Conservation (phyloP, 768 basidiomycete species). For the Naematelia encephala region DNA sequence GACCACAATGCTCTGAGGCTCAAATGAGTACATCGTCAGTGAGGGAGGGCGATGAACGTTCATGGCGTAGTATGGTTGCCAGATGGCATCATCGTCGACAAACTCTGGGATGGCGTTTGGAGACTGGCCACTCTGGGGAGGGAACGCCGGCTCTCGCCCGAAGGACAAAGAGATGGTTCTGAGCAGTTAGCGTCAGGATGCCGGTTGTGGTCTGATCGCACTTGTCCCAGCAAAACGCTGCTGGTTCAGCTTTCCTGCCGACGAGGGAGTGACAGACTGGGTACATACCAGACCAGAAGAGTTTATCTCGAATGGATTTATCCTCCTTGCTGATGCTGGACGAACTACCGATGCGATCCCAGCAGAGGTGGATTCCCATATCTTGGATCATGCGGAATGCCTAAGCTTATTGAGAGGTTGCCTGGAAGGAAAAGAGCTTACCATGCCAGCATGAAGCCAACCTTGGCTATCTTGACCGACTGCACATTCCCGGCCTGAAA, state of each 20-base stretch:
- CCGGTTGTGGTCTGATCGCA: background rate
- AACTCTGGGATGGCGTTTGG: conserved; percentile 12
- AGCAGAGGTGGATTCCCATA: conserved; percentile 10
- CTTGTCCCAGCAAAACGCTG: conserved; percentile 19
- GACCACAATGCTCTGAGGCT: conserved; percentile 1
- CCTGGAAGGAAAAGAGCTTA: background rate
- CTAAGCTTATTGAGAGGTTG: background rate
- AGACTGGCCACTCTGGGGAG: conserved; percentile 1
- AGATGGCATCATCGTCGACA: conserved; percentile 8
- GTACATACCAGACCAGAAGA: conserved; percentile 20
- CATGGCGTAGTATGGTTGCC: conserved; percentile 9
- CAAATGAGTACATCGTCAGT: conserved; percentile 8
- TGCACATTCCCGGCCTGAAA: conserved; percentile 20
- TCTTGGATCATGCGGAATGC: conserved; percentile 16
- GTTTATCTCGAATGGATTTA: conserved; percentile 1
- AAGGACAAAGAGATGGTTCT: conserved; percentile 11
- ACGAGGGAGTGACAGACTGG: too few relatives aligned
- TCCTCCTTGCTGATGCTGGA: conserved; percentile 5
- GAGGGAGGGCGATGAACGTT: conserved; percentile 5
- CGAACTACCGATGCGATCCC: conserved; percentile 1
- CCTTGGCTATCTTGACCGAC: conserved; percentile 20
- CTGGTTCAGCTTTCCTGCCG: background rate
- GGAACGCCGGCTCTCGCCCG: conserved; percentile 14
- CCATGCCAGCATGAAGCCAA: conserved; percentile 23
- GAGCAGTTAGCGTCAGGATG: background rate